Evolutionary conservation across 1,284 basidiomycete genomes (phyloP), one percentile per base, ranked within the genome.

Genomic region (Ganoderma lingzhi): DNA sequence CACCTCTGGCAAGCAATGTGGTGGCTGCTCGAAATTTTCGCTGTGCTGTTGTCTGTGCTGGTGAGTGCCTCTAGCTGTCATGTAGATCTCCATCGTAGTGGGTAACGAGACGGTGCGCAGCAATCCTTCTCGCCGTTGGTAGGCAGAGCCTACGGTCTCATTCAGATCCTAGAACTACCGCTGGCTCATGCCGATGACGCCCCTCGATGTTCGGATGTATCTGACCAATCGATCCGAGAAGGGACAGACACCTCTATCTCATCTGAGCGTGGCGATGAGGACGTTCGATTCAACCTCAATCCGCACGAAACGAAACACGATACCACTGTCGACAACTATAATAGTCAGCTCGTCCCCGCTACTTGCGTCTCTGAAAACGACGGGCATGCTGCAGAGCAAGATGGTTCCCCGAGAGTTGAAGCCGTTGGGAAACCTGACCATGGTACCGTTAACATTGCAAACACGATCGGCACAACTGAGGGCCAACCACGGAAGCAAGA

Each of bases 161-260:
- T 59, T 5, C 56, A 37, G 19, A 59, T 59, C 35, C 56, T 59
- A n/a, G 56, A 59, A 10, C 35, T 59, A 23, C 56, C 56, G 9
- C 19, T 39, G 10, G 9, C 19, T 14, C 37, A 39, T 53, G n/a
- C 64, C 35, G 59, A 74, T 69, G 19, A 71, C 17, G 3, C 15
- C 12, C n/a, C 6, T 39, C 17, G 37, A 35, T 32, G 6, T 14
- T 59, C 56, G n/a, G 35, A 59, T n/a, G 17, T 10, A 6, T n/a
- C 56, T 23, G 8, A 35, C 6, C 35, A 23, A 19, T 59, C 56
- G 2, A 39, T 0, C 14, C 56, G 35, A 59, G 19, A 59, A 9
- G 56, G 32, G 8, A 37, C 56, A 39, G 35, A 59, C 8, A 32
- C 53, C 30, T 56, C 53, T 3, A 3, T 30, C 6, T 56, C 53